Evolutionary conservation across 352 stramenopile species (phyloP).

Genomic region (Phytophthora tentaculata): DNA sequence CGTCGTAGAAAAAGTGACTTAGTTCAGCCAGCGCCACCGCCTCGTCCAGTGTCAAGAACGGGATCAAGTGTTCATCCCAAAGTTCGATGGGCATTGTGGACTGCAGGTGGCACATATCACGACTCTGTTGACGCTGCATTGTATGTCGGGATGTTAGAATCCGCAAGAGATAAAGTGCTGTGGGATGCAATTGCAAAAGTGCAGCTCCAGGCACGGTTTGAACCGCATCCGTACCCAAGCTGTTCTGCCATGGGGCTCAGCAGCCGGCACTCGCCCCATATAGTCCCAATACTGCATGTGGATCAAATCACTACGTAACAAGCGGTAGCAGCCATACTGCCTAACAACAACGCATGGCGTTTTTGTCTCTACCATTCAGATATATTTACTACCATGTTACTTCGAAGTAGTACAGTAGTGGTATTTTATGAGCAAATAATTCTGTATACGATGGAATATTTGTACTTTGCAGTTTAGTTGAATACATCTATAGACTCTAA

Average conservation of each 20-base stretch:
- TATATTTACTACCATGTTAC: too few relatives aligned
- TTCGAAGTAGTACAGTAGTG: too few relatives aligned
- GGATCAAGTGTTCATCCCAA: conserved; percentile 58
- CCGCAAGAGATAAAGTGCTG: conserved; percentile 21
- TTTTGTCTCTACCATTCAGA: conserved; percentile 5
- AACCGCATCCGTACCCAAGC: not conserved
- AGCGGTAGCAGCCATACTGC: not conserved
- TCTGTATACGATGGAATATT: too few relatives aligned
- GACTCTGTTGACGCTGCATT: conserved; percentile 17
- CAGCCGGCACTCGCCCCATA: conserved; percentile 12
- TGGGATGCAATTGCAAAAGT: conserved; percentile 14
- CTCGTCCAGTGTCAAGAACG: conserved; percentile 62
- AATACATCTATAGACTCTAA: conserved; percentile 1
- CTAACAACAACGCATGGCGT: not conserved
- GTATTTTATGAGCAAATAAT: too few relatives aligned
- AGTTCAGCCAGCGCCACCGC: conserved; percentile 62
- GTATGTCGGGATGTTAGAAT: conserved; percentile 7
- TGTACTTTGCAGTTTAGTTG: not conserved
- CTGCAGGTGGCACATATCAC: conserved; percentile 30
- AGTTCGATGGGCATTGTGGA: conserved; percentile 52
- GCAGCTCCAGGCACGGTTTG: not conserved
- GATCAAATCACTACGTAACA: conserved; percentile 17
- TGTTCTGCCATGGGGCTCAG: conserved; percentile 16
- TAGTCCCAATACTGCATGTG: conserved; percentile 9
- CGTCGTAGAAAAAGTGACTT: conserved; percentile 52